These are phyloP conservation scores for Mikania micrantha DNA, from an alignment of 129 eudicot species.

Conservation along the genomic window DNA sequence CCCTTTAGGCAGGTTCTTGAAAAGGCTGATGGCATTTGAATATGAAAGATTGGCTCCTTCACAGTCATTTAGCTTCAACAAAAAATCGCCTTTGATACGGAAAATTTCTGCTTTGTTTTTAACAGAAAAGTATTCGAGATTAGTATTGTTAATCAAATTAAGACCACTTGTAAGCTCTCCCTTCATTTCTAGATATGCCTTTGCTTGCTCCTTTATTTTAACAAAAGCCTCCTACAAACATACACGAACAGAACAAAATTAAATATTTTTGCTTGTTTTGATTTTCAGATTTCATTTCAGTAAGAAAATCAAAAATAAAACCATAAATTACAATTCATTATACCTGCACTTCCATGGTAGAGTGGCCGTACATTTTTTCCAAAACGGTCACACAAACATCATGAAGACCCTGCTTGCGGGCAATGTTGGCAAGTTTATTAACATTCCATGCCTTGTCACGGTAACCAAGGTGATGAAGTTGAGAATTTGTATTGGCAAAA, in stretches of 20 bases:
- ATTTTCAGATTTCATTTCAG: not conserved
- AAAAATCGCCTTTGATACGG: constrained; percentile 89
- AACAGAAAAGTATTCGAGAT: constrained; percentile 91
- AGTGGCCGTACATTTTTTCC: constrained; percentile 97
- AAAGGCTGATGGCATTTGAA: constrained; percentile 80
- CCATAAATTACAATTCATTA: not conserved
- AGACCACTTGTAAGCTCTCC: constrained; percentile 96
- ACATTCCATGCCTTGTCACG: constrained; percentile 99
- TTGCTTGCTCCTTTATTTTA: constrained; percentile 95
- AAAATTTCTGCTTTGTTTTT: constrained; percentile 93
- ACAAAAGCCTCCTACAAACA: constrained; percentile 88
- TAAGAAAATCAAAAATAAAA: not conserved
- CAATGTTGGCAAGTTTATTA: constrained; percentile 89
- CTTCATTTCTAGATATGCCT: constrained; percentile 93
- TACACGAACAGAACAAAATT: not conserved
- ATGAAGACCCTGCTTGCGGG: constrained; percentile 81
- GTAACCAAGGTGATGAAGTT: constrained; percentile 95
- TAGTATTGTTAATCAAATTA: constrained; percentile 86
- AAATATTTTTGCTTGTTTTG: not conserved
- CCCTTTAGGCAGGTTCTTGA: constrained; percentile 88
- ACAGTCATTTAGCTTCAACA: constrained; percentile 86
- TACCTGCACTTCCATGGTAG: constrained; percentile 99
- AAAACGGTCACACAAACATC: constrained; percentile 90
- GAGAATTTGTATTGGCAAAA: constrained; percentile 52
- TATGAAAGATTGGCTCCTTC: constrained; percentile 95